Evolutionary conservation across 2,329 filamentous ascomycete species (phyloP).

Genomic region (Neocucurbitaria cava): DNA sequence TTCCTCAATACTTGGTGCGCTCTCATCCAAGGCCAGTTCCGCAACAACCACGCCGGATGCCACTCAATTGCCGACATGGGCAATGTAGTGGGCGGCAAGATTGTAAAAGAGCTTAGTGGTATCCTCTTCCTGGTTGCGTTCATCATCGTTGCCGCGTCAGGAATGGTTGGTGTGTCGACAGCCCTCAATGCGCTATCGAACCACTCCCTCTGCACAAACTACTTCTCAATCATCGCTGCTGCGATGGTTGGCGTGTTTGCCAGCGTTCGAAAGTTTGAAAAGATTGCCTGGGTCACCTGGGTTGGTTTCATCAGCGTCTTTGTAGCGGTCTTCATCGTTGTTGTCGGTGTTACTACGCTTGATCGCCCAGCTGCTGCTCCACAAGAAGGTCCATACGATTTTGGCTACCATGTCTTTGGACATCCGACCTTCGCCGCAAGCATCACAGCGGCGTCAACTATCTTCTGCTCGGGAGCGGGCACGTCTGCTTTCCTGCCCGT

Average conservation of each 20-base stretch:
- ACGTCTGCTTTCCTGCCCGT: constrained; percentile 69
- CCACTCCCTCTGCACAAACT: constrained; percentile 67
- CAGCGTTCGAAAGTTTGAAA: constrained; percentile 65
- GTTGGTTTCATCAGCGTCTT: constrained; percentile 66
- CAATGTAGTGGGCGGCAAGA: constrained; percentile 60
- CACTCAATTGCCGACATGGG: constrained; percentile 67
- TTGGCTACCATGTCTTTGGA: constrained; percentile 65
- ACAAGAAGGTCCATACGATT: constrained; percentile 63
- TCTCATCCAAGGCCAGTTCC: constrained; percentile 59
- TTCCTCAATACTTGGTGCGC: constrained; percentile 59
- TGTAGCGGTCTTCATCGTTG: constrained; percentile 64
- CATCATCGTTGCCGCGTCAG: constrained; percentile 63
- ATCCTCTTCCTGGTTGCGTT: constrained; percentile 65
- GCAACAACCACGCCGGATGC: constrained; percentile 59
- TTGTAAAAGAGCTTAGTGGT: constrained; percentile 61
- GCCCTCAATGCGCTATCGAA: constrained; percentile 67
- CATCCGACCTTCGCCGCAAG: constrained; percentile 65
- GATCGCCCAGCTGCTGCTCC: constrained; percentile 68
- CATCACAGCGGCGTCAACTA: constrained; percentile 63
- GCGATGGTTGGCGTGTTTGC: constrained; percentile 59
- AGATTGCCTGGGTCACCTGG: constrained; percentile 69
- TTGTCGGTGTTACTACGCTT: constrained; percentile 64
- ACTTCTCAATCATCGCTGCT: constrained; percentile 64
- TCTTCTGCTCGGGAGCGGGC: constrained; percentile 66
- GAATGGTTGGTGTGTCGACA: constrained; percentile 66